A percentile compares a stretch with the other conserved stretches of the same genome.
phyloP scores from a whole-genome alignment of 1,139 yeast species.

The Yarrowia galli region DNA sequence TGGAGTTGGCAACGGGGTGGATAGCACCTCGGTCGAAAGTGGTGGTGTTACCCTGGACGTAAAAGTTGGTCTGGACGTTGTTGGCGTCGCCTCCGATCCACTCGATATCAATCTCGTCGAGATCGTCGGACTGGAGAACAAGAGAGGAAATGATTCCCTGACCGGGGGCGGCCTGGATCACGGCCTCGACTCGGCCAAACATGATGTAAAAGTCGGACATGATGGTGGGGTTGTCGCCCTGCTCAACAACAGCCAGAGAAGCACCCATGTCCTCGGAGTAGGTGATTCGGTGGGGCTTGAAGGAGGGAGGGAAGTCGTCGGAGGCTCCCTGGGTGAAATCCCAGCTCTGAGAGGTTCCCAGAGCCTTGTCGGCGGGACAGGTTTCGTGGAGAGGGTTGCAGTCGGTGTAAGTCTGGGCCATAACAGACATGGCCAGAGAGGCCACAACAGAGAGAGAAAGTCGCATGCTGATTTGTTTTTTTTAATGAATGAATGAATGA shows the following conservation, averaged over 20 bases:
- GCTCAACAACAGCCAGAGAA: conserved; percentile 61
- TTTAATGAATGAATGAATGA: neutral
- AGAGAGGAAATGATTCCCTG: conserved; percentile 79
- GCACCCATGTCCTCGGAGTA: conserved; percentile 59
- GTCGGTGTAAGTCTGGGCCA: conserved; percentile 45
- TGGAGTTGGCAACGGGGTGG: conserved; percentile 61
- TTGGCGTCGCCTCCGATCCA: conserved; percentile 79
- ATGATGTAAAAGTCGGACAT: conserved; percentile 79
- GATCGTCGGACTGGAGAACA: conserved; percentile 82
- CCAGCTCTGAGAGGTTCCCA: conserved; percentile 45
- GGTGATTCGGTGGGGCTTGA: conserved; percentile 42
- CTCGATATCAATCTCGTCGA: conserved; percentile 87
- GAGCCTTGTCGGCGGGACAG: conserved; percentile 49
- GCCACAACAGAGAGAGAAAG: conserved; percentile 20
- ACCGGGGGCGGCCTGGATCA: conserved; percentile 74
- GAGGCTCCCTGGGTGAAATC: conserved; percentile 44
- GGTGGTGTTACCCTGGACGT: conserved; percentile 77
- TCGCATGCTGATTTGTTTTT: neutral
- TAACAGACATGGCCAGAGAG: conserved; percentile 29
- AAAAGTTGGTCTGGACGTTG: conserved; percentile 80
- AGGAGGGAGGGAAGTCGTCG: conserved; percentile 20
- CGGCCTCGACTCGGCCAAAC: conserved; percentile 84
- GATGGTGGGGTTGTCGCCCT: conserved; percentile 76
- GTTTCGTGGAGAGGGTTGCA: conserved; percentile 48
- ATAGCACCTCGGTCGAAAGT: conserved; percentile 80